Base-by-base conservation (phyloP, 202 grass and related monocot genomes). In the Hordeum pubiflorum region DNA sequence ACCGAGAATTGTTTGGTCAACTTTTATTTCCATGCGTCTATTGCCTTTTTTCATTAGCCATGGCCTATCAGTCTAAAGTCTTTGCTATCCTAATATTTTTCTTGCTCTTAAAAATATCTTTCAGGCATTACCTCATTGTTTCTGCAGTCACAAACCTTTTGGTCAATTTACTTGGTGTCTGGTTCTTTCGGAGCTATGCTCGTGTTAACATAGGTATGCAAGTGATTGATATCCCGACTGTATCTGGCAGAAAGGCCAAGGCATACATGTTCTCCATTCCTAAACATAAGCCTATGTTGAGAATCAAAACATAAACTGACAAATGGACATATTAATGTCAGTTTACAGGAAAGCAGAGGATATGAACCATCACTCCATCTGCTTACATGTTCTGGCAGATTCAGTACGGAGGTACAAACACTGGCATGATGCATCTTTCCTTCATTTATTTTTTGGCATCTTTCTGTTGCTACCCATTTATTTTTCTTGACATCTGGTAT, bases 121-220 rank as follows among this genome's bases (percentile, higher is more conserved):
- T 54, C 85, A 98, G 92, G 86, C 95, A 94, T 55, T 94, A 97
- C 78, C 88, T 94, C 56, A 91, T 98, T 86, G 69, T 98, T 46
- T 98, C 95, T 72, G 95, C 92, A 46, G 92, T 97, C 33, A 93
- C 95, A 61, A 93, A 97, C 64, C 92, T 97, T 86, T 93, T 94
- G 79, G 95, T 97, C 72, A 97, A 97, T 79, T 78, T 97, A 75
- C 83, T 97, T 72, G 95, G 95, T 67, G 95, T 97, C 82, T 97
- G 95, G 95, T 97, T 97, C 77, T 97, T 97, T 69, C 84, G 86
- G 69, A 93, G 82, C 79, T 98, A 98, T 79, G 95, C 95, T 68
- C 90, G 90, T 84, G 84, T 98, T 50, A 94, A 88, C 77, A 94
- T 88, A 74, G 95, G 92, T 98, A 87, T 81, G 39, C 15, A 73